Evolutionary conservation across 352 stramenopile species (phyloP), one percentile per base, ranked within the genome.

Genomic region (Phytophthora colocasiae): DNA sequence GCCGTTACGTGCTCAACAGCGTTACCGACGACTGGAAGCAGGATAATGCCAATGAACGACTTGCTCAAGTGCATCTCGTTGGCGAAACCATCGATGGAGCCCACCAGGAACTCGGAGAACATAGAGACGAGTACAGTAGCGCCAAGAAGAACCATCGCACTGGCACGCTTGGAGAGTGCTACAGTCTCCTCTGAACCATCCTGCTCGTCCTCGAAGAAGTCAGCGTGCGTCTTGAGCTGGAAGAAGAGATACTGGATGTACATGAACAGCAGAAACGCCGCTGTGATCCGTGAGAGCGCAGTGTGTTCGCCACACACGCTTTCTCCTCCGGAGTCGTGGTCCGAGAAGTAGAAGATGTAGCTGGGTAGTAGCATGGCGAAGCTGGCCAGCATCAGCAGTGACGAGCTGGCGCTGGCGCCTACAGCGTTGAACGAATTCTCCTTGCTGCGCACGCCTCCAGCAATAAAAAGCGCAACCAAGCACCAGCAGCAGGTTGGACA

Each of bases 1-100:
- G 97, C 97, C 4, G 97, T 99, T 34, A 99, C 92, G 69, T 99
- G 97, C 75, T 99, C 97, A 2, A 98, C 97, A n/a, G 97, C 97
- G 79, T 99, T 99, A 46, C 97, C 97, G 10, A 99, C 97, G 32
- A 99, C 97, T 1, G 97, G 97, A 32, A 99, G 64, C 60, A 99
- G 75, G 62, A 99, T 98, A 27, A 99, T 89, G 50, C 97, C 97
- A 19, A 95, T 91, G 60, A 95, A 95, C 39, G 87, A 93, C 71
- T 94, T 93, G 78, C 83, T 94, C 53, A 95, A 62, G 36, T 80
- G 54, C 45, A 92, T 74, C 40, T 89, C 61, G 1, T 57, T 57
- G 7, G 85, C 83, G 49, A 94, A 95, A 27, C 85, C 85, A 64
- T 95, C 84, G 58, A 96, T 93, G 14, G 85, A 95, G 9, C 49